phyloP scores from a whole-genome alignment of 257 asterid species.

The Oldenlandia corymbosa region DNA sequence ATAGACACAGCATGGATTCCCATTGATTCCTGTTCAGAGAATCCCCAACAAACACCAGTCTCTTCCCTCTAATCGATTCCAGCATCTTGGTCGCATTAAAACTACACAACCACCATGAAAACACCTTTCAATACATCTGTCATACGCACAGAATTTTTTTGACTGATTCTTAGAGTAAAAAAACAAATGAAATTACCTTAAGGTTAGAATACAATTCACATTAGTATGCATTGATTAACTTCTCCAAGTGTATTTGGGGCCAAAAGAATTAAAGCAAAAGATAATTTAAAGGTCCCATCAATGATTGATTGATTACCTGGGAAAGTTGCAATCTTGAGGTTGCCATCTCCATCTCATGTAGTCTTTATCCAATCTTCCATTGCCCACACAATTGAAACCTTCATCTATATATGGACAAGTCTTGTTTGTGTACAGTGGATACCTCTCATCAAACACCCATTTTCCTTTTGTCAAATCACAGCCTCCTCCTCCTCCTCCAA shows the following conservation, averaged over 20 bases:
- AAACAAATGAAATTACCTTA: background rate
- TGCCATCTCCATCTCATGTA: conserved; percentile 98
- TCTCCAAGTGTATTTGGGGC: too few relatives aligned
- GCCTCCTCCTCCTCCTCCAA: background rate
- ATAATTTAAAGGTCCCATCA: too few relatives aligned
- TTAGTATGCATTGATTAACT: too few relatives aligned
- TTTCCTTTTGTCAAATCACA: conserved; percentile 70
- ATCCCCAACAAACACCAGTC: conserved; percentile 88
- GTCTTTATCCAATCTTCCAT: conserved; percentile 65
- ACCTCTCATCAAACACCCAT: conserved; percentile 74
- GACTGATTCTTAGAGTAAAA: too few relatives aligned
- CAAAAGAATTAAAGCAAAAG: too few relatives aligned
- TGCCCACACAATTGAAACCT: conserved; percentile 72
- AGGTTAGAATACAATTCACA: background rate
- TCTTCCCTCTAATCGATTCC: conserved; percentile 75
- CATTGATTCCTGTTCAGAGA: conserved; percentile 87
- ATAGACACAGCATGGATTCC: conserved; percentile 91
- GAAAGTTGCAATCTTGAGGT: conserved; percentile 74
- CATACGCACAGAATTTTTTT: too few relatives aligned
- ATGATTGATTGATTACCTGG: too few relatives aligned
- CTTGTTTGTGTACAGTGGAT: conserved; percentile 63
- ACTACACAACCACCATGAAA: too few relatives aligned
- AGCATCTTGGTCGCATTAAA: conserved; percentile 79
- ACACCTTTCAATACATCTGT: too few relatives aligned
- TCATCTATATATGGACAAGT: conserved; percentile 85